Conservation (phyloP, 2,329 filamentous ascomycete species). For the Akanthomyces muscarius region DNA sequence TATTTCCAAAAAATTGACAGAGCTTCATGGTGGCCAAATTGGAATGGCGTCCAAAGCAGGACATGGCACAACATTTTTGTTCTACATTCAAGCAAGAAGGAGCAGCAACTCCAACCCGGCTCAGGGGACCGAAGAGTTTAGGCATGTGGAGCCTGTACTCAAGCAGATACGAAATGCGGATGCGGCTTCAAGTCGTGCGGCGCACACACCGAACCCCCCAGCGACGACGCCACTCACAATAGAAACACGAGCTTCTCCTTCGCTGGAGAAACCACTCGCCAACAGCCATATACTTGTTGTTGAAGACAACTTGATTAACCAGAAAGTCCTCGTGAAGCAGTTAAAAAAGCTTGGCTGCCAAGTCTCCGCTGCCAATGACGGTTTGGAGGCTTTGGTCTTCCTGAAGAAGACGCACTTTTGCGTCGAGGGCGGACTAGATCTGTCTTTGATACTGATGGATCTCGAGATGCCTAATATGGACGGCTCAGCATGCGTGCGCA, state of each 20-base stretch:
- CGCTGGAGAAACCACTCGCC: slow-evolving; percentile 7
- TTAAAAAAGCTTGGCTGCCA: slow-evolving; percentile 55
- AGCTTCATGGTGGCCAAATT: slow-evolving; percentile 62
- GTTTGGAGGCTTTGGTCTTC: slow-evolving; percentile 50
- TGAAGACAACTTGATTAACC: slow-evolving; percentile 65
- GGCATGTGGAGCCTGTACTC: background rate
- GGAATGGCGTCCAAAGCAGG: slow-evolving; percentile 57
- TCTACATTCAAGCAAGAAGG: slow-evolving; percentile 53
- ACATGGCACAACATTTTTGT: slow-evolving; percentile 57
- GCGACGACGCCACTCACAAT: no score
- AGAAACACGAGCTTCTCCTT: no score
- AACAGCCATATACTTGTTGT: slow-evolving; percentile 57
- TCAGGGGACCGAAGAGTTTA: background rate
- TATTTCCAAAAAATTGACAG: slow-evolving; percentile 59
- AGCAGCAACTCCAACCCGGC: slow-evolving; percentile 31
- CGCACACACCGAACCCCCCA: no score
- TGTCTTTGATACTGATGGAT: slow-evolving; percentile 44
- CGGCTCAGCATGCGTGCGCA: slow-evolving; percentile 38
- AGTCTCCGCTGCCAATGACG: slow-evolving; percentile 59
- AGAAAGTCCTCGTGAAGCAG: slow-evolving; percentile 63
- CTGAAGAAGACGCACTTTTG: slow-evolving; percentile 33
- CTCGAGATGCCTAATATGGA: slow-evolving; percentile 49
- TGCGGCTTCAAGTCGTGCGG: no score
- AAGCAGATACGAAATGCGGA: no score
- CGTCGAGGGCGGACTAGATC: slow-evolving; percentile 19